These are phyloP conservation scores for Paramecium primaurelia DNA, from an alignment of 73 alveolate species.

Conservation along the genomic window DNA sequence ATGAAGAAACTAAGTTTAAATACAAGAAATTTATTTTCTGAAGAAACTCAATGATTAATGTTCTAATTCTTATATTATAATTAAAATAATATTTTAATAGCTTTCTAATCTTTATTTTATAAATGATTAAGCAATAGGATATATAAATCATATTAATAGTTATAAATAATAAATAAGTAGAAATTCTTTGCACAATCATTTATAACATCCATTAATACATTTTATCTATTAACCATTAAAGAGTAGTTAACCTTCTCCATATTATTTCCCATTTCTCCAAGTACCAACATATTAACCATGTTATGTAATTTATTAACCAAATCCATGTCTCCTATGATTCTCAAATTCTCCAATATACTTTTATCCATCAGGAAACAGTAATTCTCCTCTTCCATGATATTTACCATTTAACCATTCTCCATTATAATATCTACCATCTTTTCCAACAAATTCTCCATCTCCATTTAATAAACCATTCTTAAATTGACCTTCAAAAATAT, in stretches of 20 bases:
- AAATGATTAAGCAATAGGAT: background rate
- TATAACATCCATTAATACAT: background rate
- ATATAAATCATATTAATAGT: background rate
- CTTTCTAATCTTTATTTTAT: background rate
- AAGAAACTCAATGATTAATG: background rate
- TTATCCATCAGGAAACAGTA: conserved; percentile 47
- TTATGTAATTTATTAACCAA: background rate
- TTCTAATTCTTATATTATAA: background rate
- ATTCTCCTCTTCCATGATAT: conserved; percentile 64
- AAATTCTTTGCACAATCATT: background rate
- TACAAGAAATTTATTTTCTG: background rate
- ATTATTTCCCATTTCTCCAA: conserved; percentile 43
- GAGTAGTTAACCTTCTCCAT: conserved; percentile 51
- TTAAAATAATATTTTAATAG: background rate
- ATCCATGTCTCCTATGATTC: background rate
- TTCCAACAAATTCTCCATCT: conserved; percentile 58
- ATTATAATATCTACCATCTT: conserved; percentile 51
- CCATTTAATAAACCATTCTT: conserved; percentile 60
- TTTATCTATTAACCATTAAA: background rate
- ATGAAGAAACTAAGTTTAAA: background rate
- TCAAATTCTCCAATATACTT: conserved; percentile 51
- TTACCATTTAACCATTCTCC: conserved; percentile 58
- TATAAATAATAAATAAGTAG: background rate
- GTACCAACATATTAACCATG: conserved; percentile 49
- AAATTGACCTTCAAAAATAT: conserved; percentile 57